Percentiles rank a stretch among this genome's conserved stretches.
phyloP scores from a whole-genome alignment of 2,329 filamentous ascomycete genomes.

The Fusarium vanettenii region DNA sequence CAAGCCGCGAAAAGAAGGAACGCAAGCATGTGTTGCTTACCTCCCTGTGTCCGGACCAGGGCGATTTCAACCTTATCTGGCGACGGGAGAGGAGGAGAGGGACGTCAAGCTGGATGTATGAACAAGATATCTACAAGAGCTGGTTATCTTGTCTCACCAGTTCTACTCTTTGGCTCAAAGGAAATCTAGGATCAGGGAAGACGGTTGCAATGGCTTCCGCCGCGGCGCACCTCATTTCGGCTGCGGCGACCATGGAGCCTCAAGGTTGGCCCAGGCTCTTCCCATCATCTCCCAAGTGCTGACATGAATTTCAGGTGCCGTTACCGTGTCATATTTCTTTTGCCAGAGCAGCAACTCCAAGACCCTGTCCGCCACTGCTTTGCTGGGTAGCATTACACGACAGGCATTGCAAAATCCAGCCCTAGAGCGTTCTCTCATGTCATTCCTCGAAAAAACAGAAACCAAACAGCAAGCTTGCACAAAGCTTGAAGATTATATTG shows the following conservation, averaged over 20 bases:
- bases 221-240: background rate
- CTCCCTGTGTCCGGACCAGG: background rate
- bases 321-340: background rate
- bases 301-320: background rate
- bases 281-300: background rate
- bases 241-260: background rate
- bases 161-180: background rate
- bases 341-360: background rate
- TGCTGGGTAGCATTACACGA: background rate
- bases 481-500: background rate
- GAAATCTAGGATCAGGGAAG: background rate
- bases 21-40: background rate
- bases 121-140: background rate
- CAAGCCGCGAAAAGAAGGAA: rapidly evolving
- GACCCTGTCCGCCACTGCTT: background rate
- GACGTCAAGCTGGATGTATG: background rate
- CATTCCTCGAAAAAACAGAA: background rate
- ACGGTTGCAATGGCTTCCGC: background rate
- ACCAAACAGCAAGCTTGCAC: rapidly evolving
- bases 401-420: background rate
- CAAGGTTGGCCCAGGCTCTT: background rate
- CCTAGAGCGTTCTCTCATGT: background rate
- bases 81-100: background rate
- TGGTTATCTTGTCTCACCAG: too few relatives aligned
- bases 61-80: background rate